Percentiles rank a stretch among this genome's conserved stretches.
These are phyloP conservation scores for Cenchrus americanus DNA, from an alignment of 176 grass and related monocot species.

Conservation along the genomic window DNA sequence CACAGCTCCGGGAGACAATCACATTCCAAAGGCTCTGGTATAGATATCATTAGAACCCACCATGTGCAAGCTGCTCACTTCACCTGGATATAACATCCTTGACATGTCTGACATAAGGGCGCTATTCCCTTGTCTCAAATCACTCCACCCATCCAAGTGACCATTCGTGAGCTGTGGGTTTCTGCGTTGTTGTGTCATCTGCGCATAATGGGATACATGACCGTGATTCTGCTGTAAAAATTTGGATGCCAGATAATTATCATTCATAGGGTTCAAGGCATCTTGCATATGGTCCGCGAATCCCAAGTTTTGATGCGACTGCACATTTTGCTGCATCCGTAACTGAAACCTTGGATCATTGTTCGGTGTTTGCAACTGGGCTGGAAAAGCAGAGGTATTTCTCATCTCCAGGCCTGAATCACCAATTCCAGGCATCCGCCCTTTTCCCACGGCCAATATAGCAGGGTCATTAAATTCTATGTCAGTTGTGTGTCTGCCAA, in stretches of 20 bases:
- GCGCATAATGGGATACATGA: constrained; percentile 61
- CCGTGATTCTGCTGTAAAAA: constrained; percentile 60
- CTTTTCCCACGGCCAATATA: constrained; percentile 93
- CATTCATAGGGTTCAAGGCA: constrained; percentile 64
- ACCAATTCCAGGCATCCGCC: constrained; percentile 67
- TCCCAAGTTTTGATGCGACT: constrained; percentile 67
- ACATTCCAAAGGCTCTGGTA: constrained; percentile 88
- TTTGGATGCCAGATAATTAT: constrained; percentile 74
- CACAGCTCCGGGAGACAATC: constrained; percentile 32
- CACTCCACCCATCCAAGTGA: constrained; percentile 85
- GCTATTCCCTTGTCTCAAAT: constrained; percentile 62
- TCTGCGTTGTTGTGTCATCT: constrained; percentile 66
- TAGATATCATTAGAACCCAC: constrained; percentile 67
- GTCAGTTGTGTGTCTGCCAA: constrained; percentile 58
- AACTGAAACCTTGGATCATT: constrained; percentile 76
- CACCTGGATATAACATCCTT: constrained; percentile 63
- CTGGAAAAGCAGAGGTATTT: constrained; percentile 48
- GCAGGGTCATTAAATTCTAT: constrained; percentile 94
- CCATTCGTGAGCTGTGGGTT: constrained; percentile 60
- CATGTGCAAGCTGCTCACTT: constrained; percentile 69
- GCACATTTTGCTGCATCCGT: constrained; percentile 64
- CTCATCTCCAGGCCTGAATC: constrained; percentile 66
- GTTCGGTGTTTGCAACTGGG: constrained; percentile 61
- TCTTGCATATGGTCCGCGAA: constrained; percentile 59
- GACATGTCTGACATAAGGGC: constrained; percentile 59